Base-by-base conservation (phyloP, 768 basidiomycete genomes). In the Leccinum obscurum region DNA sequence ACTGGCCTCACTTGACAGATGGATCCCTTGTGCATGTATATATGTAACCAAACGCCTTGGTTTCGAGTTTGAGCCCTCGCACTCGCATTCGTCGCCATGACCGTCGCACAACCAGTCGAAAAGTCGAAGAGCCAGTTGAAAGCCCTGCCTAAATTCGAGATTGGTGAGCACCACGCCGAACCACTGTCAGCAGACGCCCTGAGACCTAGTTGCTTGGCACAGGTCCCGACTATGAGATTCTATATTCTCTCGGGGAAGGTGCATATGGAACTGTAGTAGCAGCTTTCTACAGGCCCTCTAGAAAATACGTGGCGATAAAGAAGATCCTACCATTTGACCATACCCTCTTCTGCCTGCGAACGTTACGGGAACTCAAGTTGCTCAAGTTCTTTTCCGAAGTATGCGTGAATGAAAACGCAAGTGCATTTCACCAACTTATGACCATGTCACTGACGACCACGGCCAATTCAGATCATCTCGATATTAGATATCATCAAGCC, bases 271-370 rank as follows among this genome's bases (percentile, higher is more conserved):
- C 90, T 22, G 94, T 97, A 54, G 91, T 85, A 58, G 91, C 94
- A 57, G 95, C 95, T 35, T 77, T 90, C 39, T 94, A 97, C 77
- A 84, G 85, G 66, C 89, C 91, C 6, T 85, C 87, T 8, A 85
- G 88, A 34, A 85, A 86, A 61, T 85, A 92, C 72, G 93, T 98
- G 15, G 95, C 95, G 48, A 95, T 96, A 78, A 98, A 96, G 83
- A 94, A 93, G 77, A 89, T 97, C 68, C 85, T 91, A 46, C 95
- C 94, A 9, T 96, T 97, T 74, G 95, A 96, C 69, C 95, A 96
- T 72, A 89, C 92, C 34, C 81, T 96, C 74, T 96, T 95, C 78
- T 93, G 90, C 67, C 77, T 96, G 70, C 83, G 90, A 60, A 98
- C 95, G 2, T 78, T 97, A 55, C 84, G 95, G 61, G 95, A 97